phyloP scores from a whole-genome alignment of 306 rosid species.

The Vigna unguiculata region DNA sequence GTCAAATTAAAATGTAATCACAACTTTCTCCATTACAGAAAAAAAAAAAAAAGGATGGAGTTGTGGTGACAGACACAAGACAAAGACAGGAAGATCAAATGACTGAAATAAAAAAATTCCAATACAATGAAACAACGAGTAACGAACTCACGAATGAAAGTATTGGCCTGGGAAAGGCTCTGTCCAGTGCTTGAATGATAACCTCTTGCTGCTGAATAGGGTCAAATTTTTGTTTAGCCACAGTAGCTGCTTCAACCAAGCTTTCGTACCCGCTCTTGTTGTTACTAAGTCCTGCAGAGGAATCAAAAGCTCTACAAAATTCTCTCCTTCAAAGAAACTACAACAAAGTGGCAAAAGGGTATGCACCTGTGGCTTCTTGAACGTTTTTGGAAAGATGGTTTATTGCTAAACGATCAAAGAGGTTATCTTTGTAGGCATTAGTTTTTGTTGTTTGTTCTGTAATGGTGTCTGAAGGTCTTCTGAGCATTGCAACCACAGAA shows the following conservation, averaged over 20 bases:
- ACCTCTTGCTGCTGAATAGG: conserved; percentile 62
- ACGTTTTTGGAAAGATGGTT: conserved; percentile 70
- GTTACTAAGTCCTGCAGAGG: conserved; percentile 64
- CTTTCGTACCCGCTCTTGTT: conserved; percentile 77
- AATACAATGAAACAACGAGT: neutral
- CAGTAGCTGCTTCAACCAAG: conserved; percentile 77
- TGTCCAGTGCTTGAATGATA: conserved; percentile 64
- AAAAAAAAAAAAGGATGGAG: neutral
- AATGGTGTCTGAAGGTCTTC: conserved; percentile 50
- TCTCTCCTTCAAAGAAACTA: conserved; percentile 2
- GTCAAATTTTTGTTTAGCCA: conserved; percentile 55
- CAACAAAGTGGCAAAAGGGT: neutral
- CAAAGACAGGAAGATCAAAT: neutral
- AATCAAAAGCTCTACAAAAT: neutral
- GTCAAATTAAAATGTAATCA: neutral
- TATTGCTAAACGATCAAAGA: conserved; percentile 78
- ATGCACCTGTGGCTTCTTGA: conserved; percentile 84
- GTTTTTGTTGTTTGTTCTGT: conserved; percentile 45
- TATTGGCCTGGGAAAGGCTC: conserved; percentile 72
- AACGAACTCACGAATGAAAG: conserved; percentile 61
- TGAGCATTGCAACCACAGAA: conserved; percentile 57
- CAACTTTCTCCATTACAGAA: neutral
- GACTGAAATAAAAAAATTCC: neutral
- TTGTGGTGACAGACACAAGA: neutral
- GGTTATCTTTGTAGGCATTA: conserved; percentile 61